Evolutionary conservation across 23 red algal species (phyloP), one percentile per base, ranked within the genome.

Genomic region (Gracilaria caudata): DNA sequence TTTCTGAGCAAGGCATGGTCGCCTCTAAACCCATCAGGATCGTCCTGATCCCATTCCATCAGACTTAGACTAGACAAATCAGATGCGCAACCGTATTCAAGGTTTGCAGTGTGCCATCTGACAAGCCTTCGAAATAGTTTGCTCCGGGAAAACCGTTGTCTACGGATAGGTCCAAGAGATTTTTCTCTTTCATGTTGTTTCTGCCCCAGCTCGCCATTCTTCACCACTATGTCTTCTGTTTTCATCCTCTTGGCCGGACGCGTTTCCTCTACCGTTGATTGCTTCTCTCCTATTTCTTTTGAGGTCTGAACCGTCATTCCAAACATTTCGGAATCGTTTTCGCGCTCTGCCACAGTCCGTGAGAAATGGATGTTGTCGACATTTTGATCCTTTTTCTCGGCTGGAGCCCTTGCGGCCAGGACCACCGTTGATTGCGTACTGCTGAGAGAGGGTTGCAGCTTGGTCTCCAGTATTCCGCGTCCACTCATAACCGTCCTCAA

Each of bases 71-170:
- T 47, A 23, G 87, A 79, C 0, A 97, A 23, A 53, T 87, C 77
- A n/a, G 95, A 74, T 33, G 89, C 95, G 77, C 95, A 97, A 58
- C 58, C 95, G 75, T 97, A 97, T 64, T 97, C 95, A n/a, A 97
- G 81, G 40, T 97, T 97, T 28, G 95, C 90, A 12, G 87, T 76
- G 65, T 97, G 95, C 95, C 95, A 97, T n/a, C 87, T 76, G 0
- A 97, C 12, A 1, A 97, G 39, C 1, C 89, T 84, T 20, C 37
- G 37, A 59, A 83, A 63, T 32, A 89, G 39, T 34, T 28, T 79
- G 0, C 75, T 72, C 10, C 79, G 61, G 20, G 49, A 35, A n/a
- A 68, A 73, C 13, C 45, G 26, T 36, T 5, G 26, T 66, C 23
- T 33, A 8, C 61, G 61, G 32, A 59, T 80, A n/a, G 25, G n/a